Evolutionary conservation across 2,329 filamentous ascomycete species (phyloP).

Genomic region (Lasiodiplodia gonubiensis): DNA sequence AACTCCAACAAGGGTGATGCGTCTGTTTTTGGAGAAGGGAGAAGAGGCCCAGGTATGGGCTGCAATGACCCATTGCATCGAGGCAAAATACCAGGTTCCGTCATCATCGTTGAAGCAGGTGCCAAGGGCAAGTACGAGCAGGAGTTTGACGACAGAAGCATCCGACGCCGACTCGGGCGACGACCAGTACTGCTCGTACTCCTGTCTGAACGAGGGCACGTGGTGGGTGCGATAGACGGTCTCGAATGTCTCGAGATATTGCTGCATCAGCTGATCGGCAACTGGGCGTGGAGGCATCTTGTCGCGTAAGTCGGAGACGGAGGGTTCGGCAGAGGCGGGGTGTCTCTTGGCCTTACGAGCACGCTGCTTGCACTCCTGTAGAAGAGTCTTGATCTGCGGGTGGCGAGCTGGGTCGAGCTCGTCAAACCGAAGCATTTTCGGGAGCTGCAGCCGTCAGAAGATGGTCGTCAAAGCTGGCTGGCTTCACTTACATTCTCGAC

Average conservation of each 20-base stretch:
- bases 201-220: conserved; percentile 34
- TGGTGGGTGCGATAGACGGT: conserved; percentile 37
- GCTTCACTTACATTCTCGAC: conserved; percentile 50
- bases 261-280: conserved; percentile 33
- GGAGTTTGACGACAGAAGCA: conserved; percentile 1
- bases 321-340: conserved; percentile 34
- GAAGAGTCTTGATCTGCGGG: not conserved
- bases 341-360: conserved; percentile 32
- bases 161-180: conserved; percentile 29
- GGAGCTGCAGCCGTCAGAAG: conserved; percentile 14
- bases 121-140: conserved; percentile 34
- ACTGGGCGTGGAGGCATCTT: conserved; percentile 22
- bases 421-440: conserved; percentile 29
- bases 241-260: conserved; percentile 36
- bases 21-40: conserved; percentile 39
- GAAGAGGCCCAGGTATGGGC: conserved; percentile 45
- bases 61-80: conserved; percentile 32
- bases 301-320: conserved; percentile 21
- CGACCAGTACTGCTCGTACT: conserved; percentile 35
- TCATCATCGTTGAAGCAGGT: conserved; percentile 9
- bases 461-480: too few species aligned
- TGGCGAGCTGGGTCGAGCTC: not conserved
- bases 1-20: conserved; percentile 39
- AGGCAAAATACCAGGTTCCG: not conserved
- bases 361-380: conserved; percentile 28